These are phyloP conservation scores for Cryphonectria japonica DNA, from an alignment of 2,329 filamentous ascomycete genomes.

Conservation along the genomic window DNA sequence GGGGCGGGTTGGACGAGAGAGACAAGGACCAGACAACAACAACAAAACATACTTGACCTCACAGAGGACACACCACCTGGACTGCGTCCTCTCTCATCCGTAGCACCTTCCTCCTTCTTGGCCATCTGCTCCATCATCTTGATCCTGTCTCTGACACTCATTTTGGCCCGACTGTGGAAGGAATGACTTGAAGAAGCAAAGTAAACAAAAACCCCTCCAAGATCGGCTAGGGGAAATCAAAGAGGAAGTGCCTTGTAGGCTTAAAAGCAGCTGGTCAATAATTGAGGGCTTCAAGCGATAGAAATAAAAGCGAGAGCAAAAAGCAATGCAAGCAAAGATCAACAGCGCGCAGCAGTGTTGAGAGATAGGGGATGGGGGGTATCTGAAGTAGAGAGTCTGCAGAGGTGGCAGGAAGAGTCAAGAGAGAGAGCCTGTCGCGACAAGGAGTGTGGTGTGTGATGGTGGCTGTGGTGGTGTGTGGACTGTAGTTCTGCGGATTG, in stretches of 20 bases:
- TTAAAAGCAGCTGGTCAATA: neutral
- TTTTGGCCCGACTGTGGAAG: slow-evolving; percentile 44
- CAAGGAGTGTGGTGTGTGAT: neutral
- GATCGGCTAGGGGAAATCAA: neutral
- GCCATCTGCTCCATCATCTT: slow-evolving; percentile 44
- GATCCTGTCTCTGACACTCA: slow-evolving; percentile 66
- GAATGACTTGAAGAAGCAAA: slow-evolving; percentile 18
- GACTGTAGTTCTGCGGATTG: neutral
- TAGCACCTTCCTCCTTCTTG: slow-evolving; percentile 71
- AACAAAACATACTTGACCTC: slow-evolving; percentile 42
- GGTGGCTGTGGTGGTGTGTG: neutral
- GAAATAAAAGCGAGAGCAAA: neutral
- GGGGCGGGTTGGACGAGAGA: neutral
- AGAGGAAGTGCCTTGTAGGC: neutral
- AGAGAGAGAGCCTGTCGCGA: slow-evolving; percentile 10
- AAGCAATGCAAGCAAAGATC: slow-evolving; percentile 15
- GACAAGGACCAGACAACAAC: neutral
- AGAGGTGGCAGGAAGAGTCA: neutral
- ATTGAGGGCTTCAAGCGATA: neutral
- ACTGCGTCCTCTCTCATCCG: slow-evolving; percentile 71
- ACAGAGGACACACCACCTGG: slow-evolving; percentile 54
- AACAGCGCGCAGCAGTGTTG: slow-evolving; percentile 35
- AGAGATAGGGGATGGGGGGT: slow-evolving; percentile 20
- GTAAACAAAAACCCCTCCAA: neutral
- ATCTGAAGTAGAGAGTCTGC: neutral